Base-by-base conservation (phyloP, 139 green algal species). In the Pleodorina starrii region DNA sequence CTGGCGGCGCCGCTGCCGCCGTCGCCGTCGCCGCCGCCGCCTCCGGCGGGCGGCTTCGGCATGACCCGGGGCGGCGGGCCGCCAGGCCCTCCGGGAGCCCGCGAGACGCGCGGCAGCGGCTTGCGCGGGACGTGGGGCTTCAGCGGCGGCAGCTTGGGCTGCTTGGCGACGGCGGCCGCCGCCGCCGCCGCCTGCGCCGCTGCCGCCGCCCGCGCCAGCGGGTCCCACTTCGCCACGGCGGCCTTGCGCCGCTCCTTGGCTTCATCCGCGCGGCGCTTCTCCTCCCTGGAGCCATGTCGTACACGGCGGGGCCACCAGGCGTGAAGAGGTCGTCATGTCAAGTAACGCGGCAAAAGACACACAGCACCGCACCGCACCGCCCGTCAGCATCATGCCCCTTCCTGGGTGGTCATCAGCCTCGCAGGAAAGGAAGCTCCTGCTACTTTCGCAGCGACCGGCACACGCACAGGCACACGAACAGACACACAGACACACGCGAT, bases 91-190 rank as follows among this genome's bases (percentile, higher is more conserved):
- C 12, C 48, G 3, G 12, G 32, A 0, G 32, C 32, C 0, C 48
- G n/a, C 10, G 25, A 17, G 1, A 2, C 32, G 5, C 32, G 46
- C 48, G 76, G 76, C 76, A 60, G 48, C 17, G 48, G 48, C 76
- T 84, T 44, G 0, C 76, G 76, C 17, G 76, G 16, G 48, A 36
- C 11, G 48, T 84, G 76, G 32, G 76, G 76, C 48, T 84, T 68
- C 5, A 84, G 76, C 32, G 76, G 76, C 48, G 76, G 76, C 76
- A 84, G 76, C 76, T 82, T 82, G 44, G 48, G 48, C 32, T 73
- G 63, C n/a, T 42, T 73, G 63, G 32, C 5, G 11, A 23, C 5
- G 9, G 40, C 32, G 35, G 48, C 32, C 5, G 48, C 74, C 4
- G 10, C 69, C 69, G 36, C 36, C 69, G 14, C 21, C 69, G 38